Evolutionary conservation across 345 rosid genomes (phyloP).

Genomic region (Mallotus nudiflorus): DNA sequence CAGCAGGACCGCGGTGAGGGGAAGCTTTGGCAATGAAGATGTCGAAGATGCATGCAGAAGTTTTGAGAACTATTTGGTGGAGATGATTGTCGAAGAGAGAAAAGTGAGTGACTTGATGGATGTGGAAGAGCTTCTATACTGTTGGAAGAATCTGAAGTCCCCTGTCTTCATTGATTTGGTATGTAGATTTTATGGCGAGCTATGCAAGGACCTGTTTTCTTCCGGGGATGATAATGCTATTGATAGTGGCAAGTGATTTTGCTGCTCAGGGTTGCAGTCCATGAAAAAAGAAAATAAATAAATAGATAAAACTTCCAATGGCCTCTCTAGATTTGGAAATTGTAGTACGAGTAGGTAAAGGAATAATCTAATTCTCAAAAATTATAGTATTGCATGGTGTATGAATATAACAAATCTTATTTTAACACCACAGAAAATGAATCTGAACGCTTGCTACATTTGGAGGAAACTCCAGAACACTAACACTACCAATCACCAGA

Average conservation of each 20-base stretch:
- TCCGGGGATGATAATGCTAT: constrained; percentile 12
- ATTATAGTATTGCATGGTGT: too few species aligned
- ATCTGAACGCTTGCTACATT: constrained; percentile 3
- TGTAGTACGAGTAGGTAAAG: too few species aligned
- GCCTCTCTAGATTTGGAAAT: too few species aligned
- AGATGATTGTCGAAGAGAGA: constrained; percentile 79
- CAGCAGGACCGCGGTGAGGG: constrained; percentile 21
- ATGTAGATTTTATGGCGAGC: constrained; percentile 75
- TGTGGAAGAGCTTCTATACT: constrained; percentile 80
- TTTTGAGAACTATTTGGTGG: constrained; percentile 82
- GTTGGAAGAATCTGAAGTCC: constrained; percentile 79
- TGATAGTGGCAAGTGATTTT: neutral
- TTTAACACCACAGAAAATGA: constrained; percentile 1
- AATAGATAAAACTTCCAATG: too few species aligned
- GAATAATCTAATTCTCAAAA: too few species aligned
- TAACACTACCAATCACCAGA: too few species aligned
- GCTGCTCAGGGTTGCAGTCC: neutral
- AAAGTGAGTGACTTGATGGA: constrained; percentile 67
- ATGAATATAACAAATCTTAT: too few species aligned
- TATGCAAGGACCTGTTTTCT: constrained; percentile 62
- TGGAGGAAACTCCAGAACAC: too few species aligned
- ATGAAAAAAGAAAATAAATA: too few species aligned
- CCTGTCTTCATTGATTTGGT: constrained; percentile 77
- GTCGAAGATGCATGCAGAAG: constrained; percentile 80
- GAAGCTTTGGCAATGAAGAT: constrained; percentile 27